phyloP scores from a whole-genome alignment of 345 rosid genomes.

The Mangifera indica region DNA sequence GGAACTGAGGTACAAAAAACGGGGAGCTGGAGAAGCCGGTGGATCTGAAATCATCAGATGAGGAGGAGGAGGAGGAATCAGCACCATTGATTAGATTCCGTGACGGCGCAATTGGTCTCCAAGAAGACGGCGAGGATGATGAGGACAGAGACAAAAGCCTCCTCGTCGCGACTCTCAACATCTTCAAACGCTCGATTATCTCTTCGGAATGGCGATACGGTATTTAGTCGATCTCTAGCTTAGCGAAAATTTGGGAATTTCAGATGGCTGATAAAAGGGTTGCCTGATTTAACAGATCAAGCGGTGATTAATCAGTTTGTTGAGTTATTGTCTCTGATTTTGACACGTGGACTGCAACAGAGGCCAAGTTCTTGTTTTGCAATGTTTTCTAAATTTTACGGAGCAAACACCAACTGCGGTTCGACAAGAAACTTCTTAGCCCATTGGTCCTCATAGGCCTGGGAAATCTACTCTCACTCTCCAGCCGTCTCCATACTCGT shows the following conservation, averaged over 20 bases:
- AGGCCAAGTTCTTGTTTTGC: too few relatives aligned
- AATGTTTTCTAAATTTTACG: too few relatives aligned
- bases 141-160: constrained; percentile 43
- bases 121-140: constrained; percentile 24
- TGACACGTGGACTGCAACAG: constrained; percentile 1
- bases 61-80: constrained; percentile 26
- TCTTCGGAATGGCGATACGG: background rate
- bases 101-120: constrained; percentile 33
- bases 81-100: constrained; percentile 26
- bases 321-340: constrained; percentile 7
- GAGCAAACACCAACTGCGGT: too few relatives aligned
- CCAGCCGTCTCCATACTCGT: too few relatives aligned
- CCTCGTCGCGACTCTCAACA: constrained; percentile 50
- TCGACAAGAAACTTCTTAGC: too few relatives aligned
- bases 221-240: background rate
- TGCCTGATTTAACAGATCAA: background rate
- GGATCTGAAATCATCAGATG: constrained; percentile 31
- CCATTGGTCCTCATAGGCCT: too few relatives aligned
- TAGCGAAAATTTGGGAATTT: constrained; percentile 16
- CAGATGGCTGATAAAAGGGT: background rate
- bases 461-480: too few relatives aligned
- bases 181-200: constrained; percentile 15
- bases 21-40: constrained; percentile 11
- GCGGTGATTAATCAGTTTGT: background rate
- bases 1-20: constrained; percentile 27